A percentile compares a stretch with the other conserved stretches of the same genome.
Evolutionary conservation across 495 filamentous ascomycete species (phyloP).

Genomic region (Parathielavia hyrcaniae): DNA sequence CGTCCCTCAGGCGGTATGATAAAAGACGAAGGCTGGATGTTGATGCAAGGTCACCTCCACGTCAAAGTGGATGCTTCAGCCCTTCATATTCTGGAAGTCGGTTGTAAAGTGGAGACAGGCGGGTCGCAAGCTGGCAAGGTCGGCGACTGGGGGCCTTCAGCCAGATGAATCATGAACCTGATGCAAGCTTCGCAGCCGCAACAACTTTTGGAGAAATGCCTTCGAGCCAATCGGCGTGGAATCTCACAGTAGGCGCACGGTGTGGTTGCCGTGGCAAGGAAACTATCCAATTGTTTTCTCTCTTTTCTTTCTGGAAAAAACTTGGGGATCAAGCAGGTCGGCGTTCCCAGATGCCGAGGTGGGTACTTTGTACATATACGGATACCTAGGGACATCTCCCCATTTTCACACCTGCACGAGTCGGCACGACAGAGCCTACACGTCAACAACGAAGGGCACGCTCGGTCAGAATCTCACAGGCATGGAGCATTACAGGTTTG

Average conservation of each 20-base stretch:
- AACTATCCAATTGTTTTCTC: background rate
- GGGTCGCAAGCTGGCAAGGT: too few relatives aligned
- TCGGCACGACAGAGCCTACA: too few relatives aligned
- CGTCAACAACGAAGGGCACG: too few relatives aligned
- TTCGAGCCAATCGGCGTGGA: background rate
- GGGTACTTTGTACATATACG: too few relatives aligned
- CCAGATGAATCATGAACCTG: too few relatives aligned
- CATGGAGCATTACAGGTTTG: too few relatives aligned
- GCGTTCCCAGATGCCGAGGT: background rate
- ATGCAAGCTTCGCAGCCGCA: background rate
- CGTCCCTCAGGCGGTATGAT: background rate
- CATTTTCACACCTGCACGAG: too few relatives aligned
- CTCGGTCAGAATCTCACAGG: too few relatives aligned
- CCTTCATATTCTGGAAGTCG: background rate
- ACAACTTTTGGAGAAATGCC: background rate
- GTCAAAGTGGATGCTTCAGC: slow-evolving; percentile 6
- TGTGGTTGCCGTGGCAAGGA: slow-evolving; percentile 3
- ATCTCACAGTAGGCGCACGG: background rate
- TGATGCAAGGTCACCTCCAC: background rate
- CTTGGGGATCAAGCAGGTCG: too few relatives aligned
- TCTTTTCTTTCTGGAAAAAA: too few relatives aligned
- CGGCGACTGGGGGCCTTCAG: too few relatives aligned
- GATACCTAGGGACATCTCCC: too few relatives aligned
- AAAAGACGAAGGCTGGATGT: background rate
- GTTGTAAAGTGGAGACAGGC: background rate